A percentile compares a stretch with the other conserved stretches of the same genome.
Evolutionary conservation across 2,329 filamentous ascomycete genomes (phyloP).

Genomic region (Chrysosporium keratinophilum): DNA sequence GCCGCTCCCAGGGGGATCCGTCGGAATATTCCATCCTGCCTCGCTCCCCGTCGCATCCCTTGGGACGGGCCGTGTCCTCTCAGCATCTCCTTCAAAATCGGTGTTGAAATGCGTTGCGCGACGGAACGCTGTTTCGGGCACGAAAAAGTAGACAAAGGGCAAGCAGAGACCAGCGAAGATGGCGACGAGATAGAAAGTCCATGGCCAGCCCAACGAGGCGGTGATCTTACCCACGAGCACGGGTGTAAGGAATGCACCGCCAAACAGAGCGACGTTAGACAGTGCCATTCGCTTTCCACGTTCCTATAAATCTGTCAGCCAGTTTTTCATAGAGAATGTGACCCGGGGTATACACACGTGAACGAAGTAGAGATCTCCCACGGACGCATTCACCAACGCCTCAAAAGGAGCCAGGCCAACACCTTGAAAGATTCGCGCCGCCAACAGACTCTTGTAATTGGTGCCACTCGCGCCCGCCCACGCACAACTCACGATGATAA

Average conservation of each 20-base stretch:
- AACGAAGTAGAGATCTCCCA: constrained; percentile 85
- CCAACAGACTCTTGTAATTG: constrained; percentile 62
- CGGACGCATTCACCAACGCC: constrained; percentile 74
- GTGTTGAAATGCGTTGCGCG: constrained; percentile 59
- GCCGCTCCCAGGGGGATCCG: background rate
- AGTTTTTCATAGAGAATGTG: too few relatives aligned
- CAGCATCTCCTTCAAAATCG: constrained; percentile 45
- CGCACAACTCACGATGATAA: constrained; percentile 61
- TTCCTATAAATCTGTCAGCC: constrained; percentile 39
- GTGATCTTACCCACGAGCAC: constrained; percentile 87
- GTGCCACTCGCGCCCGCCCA: constrained; percentile 65
- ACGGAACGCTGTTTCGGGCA: constrained; percentile 72
- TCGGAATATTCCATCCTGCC: background rate
- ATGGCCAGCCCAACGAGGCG: constrained; percentile 63
- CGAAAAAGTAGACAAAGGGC: constrained; percentile 63
- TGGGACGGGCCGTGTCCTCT: constrained; percentile 14
- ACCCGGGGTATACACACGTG: constrained; percentile 55
- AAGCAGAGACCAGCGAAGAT: constrained; percentile 68
- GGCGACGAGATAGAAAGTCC: constrained; percentile 79
- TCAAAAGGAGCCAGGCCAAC: constrained; percentile 82
- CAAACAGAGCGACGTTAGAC: constrained; percentile 58
- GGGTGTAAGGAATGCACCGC: constrained; percentile 66
- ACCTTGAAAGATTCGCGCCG: constrained; percentile 74
- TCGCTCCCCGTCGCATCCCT: constrained; percentile 9
- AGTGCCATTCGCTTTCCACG: constrained; percentile 81